Conservation (phyloP, 2,329 filamentous ascomycete genomes). For the Coleophoma eucalyptorum region DNA sequence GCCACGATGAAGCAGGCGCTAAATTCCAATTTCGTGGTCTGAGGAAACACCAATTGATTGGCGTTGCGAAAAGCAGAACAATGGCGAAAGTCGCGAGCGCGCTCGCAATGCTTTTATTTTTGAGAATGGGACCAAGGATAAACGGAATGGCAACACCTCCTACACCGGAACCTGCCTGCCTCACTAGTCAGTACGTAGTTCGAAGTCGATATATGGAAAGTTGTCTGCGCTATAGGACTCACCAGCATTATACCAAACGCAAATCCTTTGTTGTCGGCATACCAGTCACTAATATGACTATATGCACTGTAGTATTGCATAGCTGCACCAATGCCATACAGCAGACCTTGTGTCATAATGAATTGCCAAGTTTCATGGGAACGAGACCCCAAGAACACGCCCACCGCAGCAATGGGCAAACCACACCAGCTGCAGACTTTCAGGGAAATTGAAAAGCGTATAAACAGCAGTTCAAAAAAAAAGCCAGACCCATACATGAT, state of each 20-base stretch:
- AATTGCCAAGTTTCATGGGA: slow-evolving; percentile 33
- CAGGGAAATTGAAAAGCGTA: slow-evolving; percentile 20
- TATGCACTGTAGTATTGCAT: slow-evolving; percentile 32
- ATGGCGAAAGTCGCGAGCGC: slow-evolving; percentile 34
- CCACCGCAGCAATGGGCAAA: slow-evolving; percentile 28
- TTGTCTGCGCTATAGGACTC: background rate
- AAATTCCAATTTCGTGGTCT: slow-evolving; percentile 12
- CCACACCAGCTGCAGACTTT: slow-evolving; percentile 18
- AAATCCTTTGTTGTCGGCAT: slow-evolving; percentile 37
- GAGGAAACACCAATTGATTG: slow-evolving; percentile 20
- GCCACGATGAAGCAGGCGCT: background rate
- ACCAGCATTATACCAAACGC: slow-evolving; percentile 43
- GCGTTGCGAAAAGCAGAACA: slow-evolving; percentile 30
- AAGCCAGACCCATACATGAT: slow-evolving; percentile 5
- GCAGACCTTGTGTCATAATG: slow-evolving; percentile 37
- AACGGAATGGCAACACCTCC: slow-evolving; percentile 21
- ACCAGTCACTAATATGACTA: slow-evolving; percentile 40
- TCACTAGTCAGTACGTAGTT: background rate
- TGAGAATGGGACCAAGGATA: slow-evolving; percentile 32
- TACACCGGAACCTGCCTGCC: slow-evolving; percentile 13
- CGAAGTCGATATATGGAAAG: background rate
- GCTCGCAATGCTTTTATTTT: slow-evolving; percentile 33
- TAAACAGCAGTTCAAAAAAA: slow-evolving; percentile 1
- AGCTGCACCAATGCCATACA: slow-evolving; percentile 34
- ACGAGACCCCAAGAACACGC: slow-evolving; percentile 34